These are phyloP conservation scores for Phoma sp. DNA, from an alignment of 2,329 filamentous ascomycete genomes.

Conservation along the genomic window DNA sequence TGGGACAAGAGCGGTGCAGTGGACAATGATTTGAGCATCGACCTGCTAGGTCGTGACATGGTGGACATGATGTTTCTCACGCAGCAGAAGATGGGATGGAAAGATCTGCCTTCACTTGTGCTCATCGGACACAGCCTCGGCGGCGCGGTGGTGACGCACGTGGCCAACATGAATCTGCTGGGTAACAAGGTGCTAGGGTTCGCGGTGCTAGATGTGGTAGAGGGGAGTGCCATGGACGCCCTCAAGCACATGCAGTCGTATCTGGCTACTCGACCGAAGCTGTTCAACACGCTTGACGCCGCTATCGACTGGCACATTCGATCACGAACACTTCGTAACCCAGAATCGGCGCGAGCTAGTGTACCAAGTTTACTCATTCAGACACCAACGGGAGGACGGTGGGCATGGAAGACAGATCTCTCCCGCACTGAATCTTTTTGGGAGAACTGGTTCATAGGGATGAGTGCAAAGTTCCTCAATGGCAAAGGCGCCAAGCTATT, in stretches of 20 bases:
- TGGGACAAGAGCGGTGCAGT: constrained; percentile 45
- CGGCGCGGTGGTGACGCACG: constrained; percentile 86
- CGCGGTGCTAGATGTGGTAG: constrained; percentile 92
- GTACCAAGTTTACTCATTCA: constrained; percentile 79
- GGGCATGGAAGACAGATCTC: constrained; percentile 88
- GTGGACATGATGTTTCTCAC: constrained; percentile 73
- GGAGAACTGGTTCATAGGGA: constrained; percentile 89
- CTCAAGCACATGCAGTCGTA: constrained; percentile 94
- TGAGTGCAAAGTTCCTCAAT: constrained; percentile 86
- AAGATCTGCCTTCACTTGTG: constrained; percentile 74
- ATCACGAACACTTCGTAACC: constrained; percentile 84
- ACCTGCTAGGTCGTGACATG: constrained; percentile 77
- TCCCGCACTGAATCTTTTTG: constrained; percentile 86
- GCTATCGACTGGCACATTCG: constrained; percentile 95
- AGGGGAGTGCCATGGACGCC: constrained; percentile 93
- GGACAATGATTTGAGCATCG: constrained; percentile 72
- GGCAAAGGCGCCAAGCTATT: constrained; percentile 85
- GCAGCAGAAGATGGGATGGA: constrained; percentile 74
- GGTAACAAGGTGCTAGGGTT: constrained; percentile 79
- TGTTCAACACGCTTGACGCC: constrained; percentile 78
- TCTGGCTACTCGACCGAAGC: constrained; percentile 78
- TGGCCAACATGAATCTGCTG: constrained; percentile 73
- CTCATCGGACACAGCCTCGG: constrained; percentile 93
- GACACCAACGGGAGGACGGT: constrained; percentile 53
- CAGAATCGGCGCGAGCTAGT: constrained; percentile 81